These are phyloP conservation scores for Podosphaera xanthii DNA, from an alignment of 2,329 filamentous ascomycete species.

Conservation along the genomic window DNA sequence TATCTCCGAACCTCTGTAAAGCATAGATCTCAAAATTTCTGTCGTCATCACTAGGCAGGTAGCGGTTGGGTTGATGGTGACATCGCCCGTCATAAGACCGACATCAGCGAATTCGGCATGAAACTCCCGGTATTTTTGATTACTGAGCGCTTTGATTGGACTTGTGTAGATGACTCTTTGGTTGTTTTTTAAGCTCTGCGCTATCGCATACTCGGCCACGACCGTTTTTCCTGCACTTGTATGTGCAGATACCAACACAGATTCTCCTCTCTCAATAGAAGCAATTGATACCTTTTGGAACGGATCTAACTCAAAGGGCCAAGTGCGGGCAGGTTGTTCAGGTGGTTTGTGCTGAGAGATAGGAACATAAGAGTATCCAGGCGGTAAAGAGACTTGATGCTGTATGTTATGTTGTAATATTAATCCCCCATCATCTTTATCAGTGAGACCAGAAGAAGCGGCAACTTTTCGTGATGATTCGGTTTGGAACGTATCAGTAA, in stretches of 20 bases:
- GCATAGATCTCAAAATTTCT: slow-evolving; percentile 94
- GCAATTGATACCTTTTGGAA: slow-evolving; percentile 91
- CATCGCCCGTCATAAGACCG: slow-evolving; percentile 94
- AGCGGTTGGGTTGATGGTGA: slow-evolving; percentile 95
- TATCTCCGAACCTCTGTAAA: slow-evolving; percentile 94
- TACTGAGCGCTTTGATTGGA: slow-evolving; percentile 95
- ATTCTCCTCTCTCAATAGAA: slow-evolving; percentile 89
- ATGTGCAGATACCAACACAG: slow-evolving; percentile 87
- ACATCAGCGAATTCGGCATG: slow-evolving; percentile 89
- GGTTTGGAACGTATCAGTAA: slow-evolving; percentile 87
- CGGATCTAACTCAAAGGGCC: slow-evolving; percentile 80
- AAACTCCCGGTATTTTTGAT: slow-evolving; percentile 97
- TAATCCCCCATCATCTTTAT: slow-evolving; percentile 29
- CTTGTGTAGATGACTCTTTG: slow-evolving; percentile 98
- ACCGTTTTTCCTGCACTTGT: slow-evolving; percentile 97
- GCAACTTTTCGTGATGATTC: slow-evolving; percentile 81
- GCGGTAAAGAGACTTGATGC: slow-evolving; percentile 87
- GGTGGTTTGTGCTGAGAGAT: slow-evolving; percentile 87
- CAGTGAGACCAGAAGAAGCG: slow-evolving; percentile 21
- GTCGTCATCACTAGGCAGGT: slow-evolving; percentile 98
- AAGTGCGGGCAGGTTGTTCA: slow-evolving; percentile 60
- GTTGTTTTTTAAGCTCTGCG: slow-evolving; percentile 89
- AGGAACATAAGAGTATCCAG: slow-evolving; percentile 85
- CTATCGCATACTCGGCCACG: slow-evolving; percentile 93
- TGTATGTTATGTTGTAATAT: slow-evolving; percentile 92